Base-by-base conservation (phyloP, 2,329 filamentous ascomycete species). In the Alternaria brassicicola region DNA sequence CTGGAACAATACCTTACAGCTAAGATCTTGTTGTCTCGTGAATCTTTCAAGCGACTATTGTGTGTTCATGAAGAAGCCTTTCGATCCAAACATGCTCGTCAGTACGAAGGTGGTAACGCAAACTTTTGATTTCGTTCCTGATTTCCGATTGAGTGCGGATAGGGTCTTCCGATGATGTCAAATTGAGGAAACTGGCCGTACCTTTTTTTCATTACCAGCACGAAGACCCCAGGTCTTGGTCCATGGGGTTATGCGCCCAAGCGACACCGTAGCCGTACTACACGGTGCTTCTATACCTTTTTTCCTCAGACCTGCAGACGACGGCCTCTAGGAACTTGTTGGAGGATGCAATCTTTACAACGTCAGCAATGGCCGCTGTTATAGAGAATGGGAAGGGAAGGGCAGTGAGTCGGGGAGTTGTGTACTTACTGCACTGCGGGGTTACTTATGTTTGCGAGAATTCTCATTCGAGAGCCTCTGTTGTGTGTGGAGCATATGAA, bases 311-410 rank as follows among this genome's bases (percentile, higher is more conserved):
- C 13, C 26, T 33, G 15, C 4, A 6, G 6, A 15, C 3, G 17
- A 43, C 2, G 26, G 23, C 6, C 30, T 45, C 7, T 58, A 48
- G 53, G 52, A 26, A 25, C 21, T 63, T 2, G 38, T 55, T 10
- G 57, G 54, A 39, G 49, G 47, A 17, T 58, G 52, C 30, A 54
- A 33, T n/a, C 31, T 61, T 1, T 36, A 56, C 17, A 55, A 46
- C 3, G 35, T 54, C 6, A 47, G 53, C 48, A 21, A 46, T 2
- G 52, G 58, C 0, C 25, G 51, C 6, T 26, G 36, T 15, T 8
- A 5, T 12, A 49, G 31, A 43, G 39, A 52, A 9, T 52, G 30
- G 39, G 4, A 43, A 52, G 28, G 28, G 10, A 52, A 21, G 36
- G 50, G 50, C 6, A 42, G 36, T 6, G 39, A 45, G 3, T 52